Evolutionary conservation across 768 basidiomycete genomes (phyloP).

Genomic region (Boletellus sp.): DNA sequence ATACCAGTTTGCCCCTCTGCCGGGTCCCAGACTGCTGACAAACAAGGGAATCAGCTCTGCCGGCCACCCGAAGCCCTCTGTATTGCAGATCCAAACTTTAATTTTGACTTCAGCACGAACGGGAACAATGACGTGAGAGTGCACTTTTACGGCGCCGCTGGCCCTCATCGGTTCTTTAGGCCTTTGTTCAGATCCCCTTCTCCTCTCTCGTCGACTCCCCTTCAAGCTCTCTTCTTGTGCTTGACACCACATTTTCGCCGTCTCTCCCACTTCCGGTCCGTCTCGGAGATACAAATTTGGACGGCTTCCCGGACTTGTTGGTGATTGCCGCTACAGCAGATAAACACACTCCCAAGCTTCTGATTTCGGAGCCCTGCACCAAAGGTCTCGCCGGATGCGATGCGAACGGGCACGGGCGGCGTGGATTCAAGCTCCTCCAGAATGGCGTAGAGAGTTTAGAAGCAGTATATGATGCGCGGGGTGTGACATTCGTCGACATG

Average conservation of each 20-base stretch:
- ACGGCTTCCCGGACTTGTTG: slow-evolving; percentile 91
- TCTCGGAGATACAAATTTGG: slow-evolving; percentile 86
- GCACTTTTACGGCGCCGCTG: background rate
- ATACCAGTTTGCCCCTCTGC: slow-evolving; percentile 70
- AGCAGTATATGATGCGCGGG: slow-evolving; percentile 71
- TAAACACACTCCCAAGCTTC: slow-evolving; percentile 54
- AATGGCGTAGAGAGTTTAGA: slow-evolving; percentile 62
- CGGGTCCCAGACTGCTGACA: slow-evolving; percentile 43
- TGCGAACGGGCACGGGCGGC: slow-evolving; percentile 44
- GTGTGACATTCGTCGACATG: slow-evolving; percentile 81
- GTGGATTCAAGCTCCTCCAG: slow-evolving; percentile 59
- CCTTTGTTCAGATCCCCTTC: slow-evolving; percentile 64
- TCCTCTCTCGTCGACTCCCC: slow-evolving; percentile 51
- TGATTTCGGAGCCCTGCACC: slow-evolving; percentile 62
- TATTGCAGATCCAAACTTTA: slow-evolving; percentile 72
- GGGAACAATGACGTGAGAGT: slow-evolving; percentile 48
- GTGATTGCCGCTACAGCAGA: slow-evolving; percentile 45
- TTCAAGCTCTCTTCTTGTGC: slow-evolving; percentile 58
- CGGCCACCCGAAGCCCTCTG: slow-evolving; percentile 81
- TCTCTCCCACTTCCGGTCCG: slow-evolving; percentile 73
- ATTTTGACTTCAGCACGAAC: slow-evolving; percentile 60
- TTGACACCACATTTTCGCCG: slow-evolving; percentile 63
- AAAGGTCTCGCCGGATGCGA: slow-evolving; percentile 57
- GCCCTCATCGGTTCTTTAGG: slow-evolving; percentile 37
- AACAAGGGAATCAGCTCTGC: slow-evolving; percentile 56